Evolutionary conservation across 305 asterid species (phyloP), one percentile per base, ranked within the genome.

Genomic region (Fraxinus albicans): DNA sequence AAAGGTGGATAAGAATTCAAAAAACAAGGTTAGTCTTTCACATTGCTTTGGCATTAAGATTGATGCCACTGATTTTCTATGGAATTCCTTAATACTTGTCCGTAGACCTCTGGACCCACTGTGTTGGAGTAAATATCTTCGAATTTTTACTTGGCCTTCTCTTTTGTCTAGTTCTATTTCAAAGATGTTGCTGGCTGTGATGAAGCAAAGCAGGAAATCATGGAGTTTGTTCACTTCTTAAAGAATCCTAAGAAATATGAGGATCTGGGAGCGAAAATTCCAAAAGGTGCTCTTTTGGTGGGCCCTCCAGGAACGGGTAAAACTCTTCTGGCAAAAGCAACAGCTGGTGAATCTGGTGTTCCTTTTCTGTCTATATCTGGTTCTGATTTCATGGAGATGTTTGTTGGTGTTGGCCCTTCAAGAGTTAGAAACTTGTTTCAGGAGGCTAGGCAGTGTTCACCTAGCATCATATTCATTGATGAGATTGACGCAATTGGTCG

Each of bases 291-390:
- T 83, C 89, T 96, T 42, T 86, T 96, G 87, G 99, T 96, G 4
- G 99, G 99, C 67, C 99, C 99, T 77, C 99, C 99, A 34, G 99
- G 99, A 19, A 96, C 99, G 0, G 99, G 99, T 42, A 96, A 96
- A 90, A 96, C 99, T 13, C 98, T 96, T 83, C 89, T 96, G 47
- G 99, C 98, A 83, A 96, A 96, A 91, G 99, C 99, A 77, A 96
- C 99, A 78, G 99, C 99, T 36, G 99, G 99, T 76, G 99, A 96
- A 90, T 94, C 99, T 53, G 98, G 90, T n/a, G 99, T 96, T 83
- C 99, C 99, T 55, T 96, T 96, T 84, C 88, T 96, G 77, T 89
- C 98, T 10, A 93, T 96, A 86, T 90, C 99, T 17, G 99, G 99
- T 79, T 96, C 99, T 77, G 99, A 96, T 88, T 96, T 94, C 89